Percentiles rank a stretch among this genome's conserved stretches.
phyloP scores from a whole-genome alignment of 1,139 yeast genomes.

The Pneumocystis jirovecii region DNA sequence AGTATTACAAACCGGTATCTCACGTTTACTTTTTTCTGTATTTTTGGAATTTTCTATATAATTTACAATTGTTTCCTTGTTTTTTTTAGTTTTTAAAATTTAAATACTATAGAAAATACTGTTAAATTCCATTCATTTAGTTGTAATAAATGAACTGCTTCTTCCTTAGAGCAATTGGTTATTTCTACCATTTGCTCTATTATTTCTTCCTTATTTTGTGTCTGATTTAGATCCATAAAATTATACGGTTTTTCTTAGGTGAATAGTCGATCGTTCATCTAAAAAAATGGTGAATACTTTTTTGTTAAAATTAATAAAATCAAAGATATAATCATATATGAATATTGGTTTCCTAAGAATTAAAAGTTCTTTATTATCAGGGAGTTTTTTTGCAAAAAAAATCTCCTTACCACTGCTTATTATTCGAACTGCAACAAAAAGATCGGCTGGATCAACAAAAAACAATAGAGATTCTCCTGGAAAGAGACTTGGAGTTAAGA shows the following conservation, averaged over 20 bases:
- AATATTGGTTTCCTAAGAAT: background rate
- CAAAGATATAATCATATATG: background rate
- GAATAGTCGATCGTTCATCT: background rate
- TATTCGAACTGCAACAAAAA: slow-evolving; percentile 82
- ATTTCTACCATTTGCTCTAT: slow-evolving; percentile 42
- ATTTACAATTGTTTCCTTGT: slow-evolving; percentile 19
- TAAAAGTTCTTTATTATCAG: background rate
- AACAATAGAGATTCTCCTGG: slow-evolving; percentile 93
- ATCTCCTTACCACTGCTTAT: slow-evolving; percentile 14
- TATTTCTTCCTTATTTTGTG: slow-evolving; percentile 17
- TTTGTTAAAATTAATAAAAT: background rate
- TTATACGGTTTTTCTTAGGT: background rate
- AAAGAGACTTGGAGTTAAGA: slow-evolving; percentile 83
- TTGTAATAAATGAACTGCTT: slow-evolving; percentile 32
- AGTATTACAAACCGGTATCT: slow-evolving; percentile 8
- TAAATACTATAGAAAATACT: slow-evolving; percentile 15
- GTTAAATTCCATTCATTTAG: slow-evolving; percentile 30
- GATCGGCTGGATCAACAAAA: slow-evolving; percentile 85
- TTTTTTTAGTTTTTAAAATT: background rate
- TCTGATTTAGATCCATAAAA: background rate
- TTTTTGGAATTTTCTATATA: slow-evolving; percentile 15
- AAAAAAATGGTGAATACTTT: background rate
- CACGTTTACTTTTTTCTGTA: slow-evolving; percentile 8
- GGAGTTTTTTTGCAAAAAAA: background rate
- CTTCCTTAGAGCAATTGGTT: slow-evolving; percentile 32